phyloP scores from a whole-genome alignment of 148 eudicot species.

The Pouteria glomerata region DNA sequence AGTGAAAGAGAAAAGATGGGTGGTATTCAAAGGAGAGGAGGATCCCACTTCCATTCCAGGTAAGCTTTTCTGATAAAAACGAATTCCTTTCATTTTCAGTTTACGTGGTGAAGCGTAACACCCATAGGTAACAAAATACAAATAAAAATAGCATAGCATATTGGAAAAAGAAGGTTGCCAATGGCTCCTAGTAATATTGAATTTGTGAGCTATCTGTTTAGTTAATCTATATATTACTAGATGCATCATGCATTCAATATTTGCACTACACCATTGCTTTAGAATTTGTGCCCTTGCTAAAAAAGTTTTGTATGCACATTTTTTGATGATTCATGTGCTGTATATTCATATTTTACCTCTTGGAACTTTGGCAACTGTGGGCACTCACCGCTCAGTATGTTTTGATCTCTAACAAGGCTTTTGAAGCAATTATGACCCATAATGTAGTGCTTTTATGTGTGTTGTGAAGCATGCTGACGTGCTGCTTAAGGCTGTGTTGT shows the following conservation, averaged over 20 bases:
- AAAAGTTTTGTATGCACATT: too few species aligned
- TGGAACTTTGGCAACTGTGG: too few species aligned
- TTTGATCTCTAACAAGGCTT: too few species aligned
- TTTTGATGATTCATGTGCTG: too few species aligned
- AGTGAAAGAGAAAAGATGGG: conserved; percentile 97
- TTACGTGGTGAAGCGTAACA: neutral
- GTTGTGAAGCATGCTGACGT: too few species aligned
- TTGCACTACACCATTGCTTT: neutral
- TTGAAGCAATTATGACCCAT: too few species aligned
- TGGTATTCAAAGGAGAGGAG: conserved; percentile 73
- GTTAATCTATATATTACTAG: neutral
- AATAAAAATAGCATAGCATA: neutral
- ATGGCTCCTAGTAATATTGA: neutral
- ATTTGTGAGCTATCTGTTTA: neutral
- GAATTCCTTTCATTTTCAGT: neutral
- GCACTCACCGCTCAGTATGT: too few species aligned
- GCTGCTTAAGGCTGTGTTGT: too few species aligned
- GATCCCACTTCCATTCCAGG: conserved; percentile 95
- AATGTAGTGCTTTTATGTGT: too few species aligned
- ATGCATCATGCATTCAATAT: neutral
- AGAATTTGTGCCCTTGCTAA: neutral
- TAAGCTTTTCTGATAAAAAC: conserved; percentile 14
- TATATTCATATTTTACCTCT: too few species aligned
- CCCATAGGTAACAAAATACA: neutral
- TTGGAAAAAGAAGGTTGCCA: neutral